Percentiles rank a stretch among this genome's conserved stretches.
phyloP scores from a whole-genome alignment of 2,329 filamentous ascomycete species.

The Pezicula carpinea region DNA sequence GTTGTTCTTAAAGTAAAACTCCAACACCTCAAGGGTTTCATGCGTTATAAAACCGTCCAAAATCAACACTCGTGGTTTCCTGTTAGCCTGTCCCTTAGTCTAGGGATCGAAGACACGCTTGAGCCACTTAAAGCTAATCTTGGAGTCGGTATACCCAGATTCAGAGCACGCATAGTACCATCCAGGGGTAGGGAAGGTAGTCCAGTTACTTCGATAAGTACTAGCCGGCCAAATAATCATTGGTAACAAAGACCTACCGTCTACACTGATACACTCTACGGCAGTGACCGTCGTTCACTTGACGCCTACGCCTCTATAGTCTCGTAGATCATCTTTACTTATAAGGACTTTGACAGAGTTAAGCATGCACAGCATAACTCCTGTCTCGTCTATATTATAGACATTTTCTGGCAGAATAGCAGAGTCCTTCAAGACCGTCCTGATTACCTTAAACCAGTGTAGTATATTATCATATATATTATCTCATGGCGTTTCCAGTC shows the following conservation, averaged over 20 bases:
- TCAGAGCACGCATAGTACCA: conserved; percentile 23
- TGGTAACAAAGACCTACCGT: conserved; percentile 18
- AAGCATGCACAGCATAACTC: conserved; percentile 25
- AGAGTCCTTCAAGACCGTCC: conserved; percentile 4
- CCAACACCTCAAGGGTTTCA: neutral
- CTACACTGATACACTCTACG: conserved; percentile 6
- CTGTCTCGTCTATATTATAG: conserved; percentile 6
- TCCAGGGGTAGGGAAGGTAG: conserved; percentile 20
- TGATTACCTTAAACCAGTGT: conserved; percentile 24
- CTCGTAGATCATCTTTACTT: conserved; percentile 16
- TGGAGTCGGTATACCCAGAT: conserved; percentile 22
- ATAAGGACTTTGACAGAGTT: conserved; percentile 28
- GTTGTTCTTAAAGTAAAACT: conserved; percentile 20
- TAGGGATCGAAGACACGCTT: conserved; percentile 28
- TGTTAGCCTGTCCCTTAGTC: conserved; percentile 19
- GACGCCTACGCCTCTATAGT: conserved; percentile 20
- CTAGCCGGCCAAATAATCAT: conserved; percentile 23
- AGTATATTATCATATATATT: conserved; percentile 24
- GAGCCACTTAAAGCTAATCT: conserved; percentile 31
- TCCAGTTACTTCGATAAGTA: conserved; percentile 23
- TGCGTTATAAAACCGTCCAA: too few relatives aligned
- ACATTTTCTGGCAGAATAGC: conserved; percentile 3
- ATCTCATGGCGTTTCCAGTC: conserved; percentile 12
- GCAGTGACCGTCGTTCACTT: conserved; percentile 15
- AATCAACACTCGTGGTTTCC: too few relatives aligned